Evolutionary conservation across 306 rosid genomes (phyloP).

Genomic region (Fragaria vesca): DNA sequence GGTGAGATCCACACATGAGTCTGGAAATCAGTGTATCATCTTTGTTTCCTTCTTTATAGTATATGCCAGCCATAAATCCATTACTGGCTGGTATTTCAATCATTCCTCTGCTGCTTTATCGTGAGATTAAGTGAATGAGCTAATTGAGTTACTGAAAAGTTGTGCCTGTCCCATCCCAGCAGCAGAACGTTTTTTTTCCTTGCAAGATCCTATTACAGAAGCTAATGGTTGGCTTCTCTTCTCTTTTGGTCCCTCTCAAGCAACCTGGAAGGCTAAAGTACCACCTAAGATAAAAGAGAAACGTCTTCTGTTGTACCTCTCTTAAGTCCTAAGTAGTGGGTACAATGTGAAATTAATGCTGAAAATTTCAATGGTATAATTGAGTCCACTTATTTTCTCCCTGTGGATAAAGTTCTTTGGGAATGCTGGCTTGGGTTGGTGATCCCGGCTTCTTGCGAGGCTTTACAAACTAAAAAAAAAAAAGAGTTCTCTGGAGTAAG

Average conservation of each 20-base stretch:
- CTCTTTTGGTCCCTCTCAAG: slow-evolving; percentile 4
- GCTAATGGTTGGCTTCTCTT: not conserved
- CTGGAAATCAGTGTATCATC: not conserved
- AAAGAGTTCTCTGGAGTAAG: not conserved
- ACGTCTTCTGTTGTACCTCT: not conserved
- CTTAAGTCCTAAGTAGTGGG: not conserved
- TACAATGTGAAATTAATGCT: not conserved
- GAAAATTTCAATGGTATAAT: not conserved
- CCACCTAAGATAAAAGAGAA: not conserved
- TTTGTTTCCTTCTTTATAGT: not conserved
- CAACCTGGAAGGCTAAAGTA: not conserved
- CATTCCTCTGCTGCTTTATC: not conserved
- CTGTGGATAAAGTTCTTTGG: not conserved
- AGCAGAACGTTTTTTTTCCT: not conserved
- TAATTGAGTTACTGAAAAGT: not conserved
- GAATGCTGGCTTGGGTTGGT: not conserved
- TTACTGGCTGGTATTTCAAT: not conserved
- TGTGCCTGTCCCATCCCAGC: not conserved
- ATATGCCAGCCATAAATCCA: not conserved
- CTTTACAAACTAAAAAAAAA: not conserved
- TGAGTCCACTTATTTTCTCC: not conserved
- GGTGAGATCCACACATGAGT: not conserved
- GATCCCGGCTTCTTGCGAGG: not conserved
- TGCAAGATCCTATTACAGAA: not conserved
- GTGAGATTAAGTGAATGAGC: not conserved